These are phyloP conservation scores for Jatropha multifida DNA, from an alignment of 441 rosid species.

Conservation along the genomic window DNA sequence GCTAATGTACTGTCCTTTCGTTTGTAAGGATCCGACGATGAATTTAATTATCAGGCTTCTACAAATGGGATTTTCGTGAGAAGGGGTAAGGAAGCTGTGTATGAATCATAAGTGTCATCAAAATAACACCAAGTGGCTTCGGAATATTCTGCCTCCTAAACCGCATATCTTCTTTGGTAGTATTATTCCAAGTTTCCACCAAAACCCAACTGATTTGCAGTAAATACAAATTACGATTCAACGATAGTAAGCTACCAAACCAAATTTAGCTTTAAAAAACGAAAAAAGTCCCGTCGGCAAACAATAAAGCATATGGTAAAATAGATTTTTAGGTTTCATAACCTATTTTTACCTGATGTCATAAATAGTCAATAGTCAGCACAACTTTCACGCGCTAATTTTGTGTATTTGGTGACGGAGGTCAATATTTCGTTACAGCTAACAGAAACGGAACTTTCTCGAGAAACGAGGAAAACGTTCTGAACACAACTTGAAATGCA, in stretches of 20 bases:
- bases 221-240: not conserved
- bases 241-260: no score
- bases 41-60: not conserved
- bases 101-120: not conserved
- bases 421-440: no score
- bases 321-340: no score
- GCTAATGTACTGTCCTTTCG: not conserved
- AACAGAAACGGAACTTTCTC: no score
- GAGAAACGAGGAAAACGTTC: not conserved
- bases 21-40: no score
- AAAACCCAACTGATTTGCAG: not conserved
- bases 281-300: no score
- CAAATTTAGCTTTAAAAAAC: not conserved
- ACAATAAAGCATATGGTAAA: no score
- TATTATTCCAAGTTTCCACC: not conserved
- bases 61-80: not conserved
- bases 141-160: not conserved
- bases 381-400: no score
- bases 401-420: no score
- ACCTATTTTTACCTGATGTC: no score
- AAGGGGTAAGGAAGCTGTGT: no score
- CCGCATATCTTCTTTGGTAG: not conserved
- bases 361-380: no score
- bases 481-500: not conserved
- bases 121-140: not conserved